These are phyloP conservation scores for Fusarium pseudocircinatum DNA, from an alignment of 2,329 filamentous ascomycete genomes.

Conservation along the genomic window DNA sequence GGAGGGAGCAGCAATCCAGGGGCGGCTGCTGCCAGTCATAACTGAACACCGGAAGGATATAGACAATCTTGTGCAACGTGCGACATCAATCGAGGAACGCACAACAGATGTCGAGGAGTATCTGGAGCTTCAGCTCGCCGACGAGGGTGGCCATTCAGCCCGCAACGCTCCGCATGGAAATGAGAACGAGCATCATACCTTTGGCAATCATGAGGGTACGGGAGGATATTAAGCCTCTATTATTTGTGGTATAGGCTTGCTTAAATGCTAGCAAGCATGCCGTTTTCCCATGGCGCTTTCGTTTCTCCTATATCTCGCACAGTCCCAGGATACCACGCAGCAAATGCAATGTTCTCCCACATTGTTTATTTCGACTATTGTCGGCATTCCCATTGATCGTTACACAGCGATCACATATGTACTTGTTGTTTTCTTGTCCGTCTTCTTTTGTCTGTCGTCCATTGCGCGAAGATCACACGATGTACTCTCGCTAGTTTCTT, in stretches of 20 bases:
- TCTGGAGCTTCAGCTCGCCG: background rate
- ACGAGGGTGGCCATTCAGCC: background rate
- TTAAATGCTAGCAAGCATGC: background rate
- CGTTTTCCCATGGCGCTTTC: background rate
- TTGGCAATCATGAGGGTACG: rapidly evolving
- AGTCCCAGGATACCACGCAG: background rate
- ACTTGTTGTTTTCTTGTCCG: background rate
- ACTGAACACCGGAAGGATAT: background rate
- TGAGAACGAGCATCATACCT: background rate
- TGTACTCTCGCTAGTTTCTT: background rate
- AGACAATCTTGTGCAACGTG: background rate
- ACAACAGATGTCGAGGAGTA: background rate
- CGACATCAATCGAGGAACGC: background rate
- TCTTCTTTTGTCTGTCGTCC: background rate
- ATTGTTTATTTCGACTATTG: background rate
- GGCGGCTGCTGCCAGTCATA: background rate
- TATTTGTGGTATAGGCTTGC: background rate
- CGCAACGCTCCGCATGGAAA: background rate
- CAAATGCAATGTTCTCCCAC: background rate
- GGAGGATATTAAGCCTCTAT: background rate
- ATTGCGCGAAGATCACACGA: background rate
- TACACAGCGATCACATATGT: too few relatives aligned
- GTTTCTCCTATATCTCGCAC: background rate
- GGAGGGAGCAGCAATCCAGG: background rate
- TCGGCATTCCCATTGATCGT: background rate